phyloP scores from a whole-genome alignment of 306 rosid genomes.

The Cicer yamashitae region DNA sequence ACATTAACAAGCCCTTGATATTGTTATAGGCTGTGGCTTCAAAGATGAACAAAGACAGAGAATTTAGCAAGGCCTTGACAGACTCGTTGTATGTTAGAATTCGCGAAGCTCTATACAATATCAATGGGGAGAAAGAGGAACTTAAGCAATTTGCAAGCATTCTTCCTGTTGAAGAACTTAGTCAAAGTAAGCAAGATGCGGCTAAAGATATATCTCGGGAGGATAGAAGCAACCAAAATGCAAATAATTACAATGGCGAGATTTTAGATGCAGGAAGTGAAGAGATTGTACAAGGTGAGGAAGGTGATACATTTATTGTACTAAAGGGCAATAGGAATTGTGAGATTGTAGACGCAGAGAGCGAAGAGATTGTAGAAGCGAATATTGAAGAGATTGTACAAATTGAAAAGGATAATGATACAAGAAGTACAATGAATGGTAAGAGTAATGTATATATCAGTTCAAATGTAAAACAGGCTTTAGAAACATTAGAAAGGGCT shows the following conservation, averaged over 20 bases:
- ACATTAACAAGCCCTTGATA: constrained; percentile 30
- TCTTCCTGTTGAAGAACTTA: constrained; percentile 45
- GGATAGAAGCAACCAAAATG: constrained; percentile 39
- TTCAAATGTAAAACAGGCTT: constrained; percentile 74
- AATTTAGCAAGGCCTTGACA: constrained; percentile 64
- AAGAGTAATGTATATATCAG: constrained; percentile 55
- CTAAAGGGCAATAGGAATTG: constrained; percentile 43
- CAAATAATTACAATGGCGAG: constrained; percentile 37
- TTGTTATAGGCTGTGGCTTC: constrained; percentile 75
- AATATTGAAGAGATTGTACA: constrained; percentile 55
- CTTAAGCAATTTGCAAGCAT: constrained; percentile 36
- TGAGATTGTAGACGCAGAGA: constrained; percentile 70
- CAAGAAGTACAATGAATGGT: constrained; percentile 40
- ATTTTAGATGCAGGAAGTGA: constrained; percentile 27
- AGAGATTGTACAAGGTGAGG: constrained; percentile 57
- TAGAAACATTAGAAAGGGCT: constrained; percentile 77
- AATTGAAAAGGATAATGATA: constrained; percentile 44
- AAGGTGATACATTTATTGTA: constrained; percentile 38
- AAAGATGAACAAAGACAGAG: constrained; percentile 56
- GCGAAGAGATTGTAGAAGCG: constrained; percentile 65
- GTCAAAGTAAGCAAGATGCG: constrained; percentile 41
- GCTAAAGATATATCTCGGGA: constrained; percentile 40
- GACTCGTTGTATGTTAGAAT: constrained; percentile 65
- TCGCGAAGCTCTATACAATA: constrained; percentile 55
- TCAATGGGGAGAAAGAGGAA: constrained; percentile 43